These are phyloP conservation scores for Apiospora arundinis DNA, from an alignment of 2,329 filamentous ascomycete genomes.

Conservation along the genomic window DNA sequence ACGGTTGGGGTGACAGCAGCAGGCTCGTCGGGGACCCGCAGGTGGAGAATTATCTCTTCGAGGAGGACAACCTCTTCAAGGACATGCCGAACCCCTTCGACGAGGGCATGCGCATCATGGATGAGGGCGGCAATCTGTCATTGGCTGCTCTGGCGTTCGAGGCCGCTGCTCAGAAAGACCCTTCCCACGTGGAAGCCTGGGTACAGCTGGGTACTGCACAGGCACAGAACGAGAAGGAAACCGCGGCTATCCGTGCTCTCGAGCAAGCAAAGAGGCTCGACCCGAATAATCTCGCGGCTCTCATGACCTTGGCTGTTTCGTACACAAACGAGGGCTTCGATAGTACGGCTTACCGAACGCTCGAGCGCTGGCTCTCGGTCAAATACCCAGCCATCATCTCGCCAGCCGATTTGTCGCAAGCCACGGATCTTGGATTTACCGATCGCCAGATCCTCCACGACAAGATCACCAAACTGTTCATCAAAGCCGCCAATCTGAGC, in stretches of 20 bases:
- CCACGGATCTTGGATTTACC: conserved; percentile 90
- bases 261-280: conserved; percentile 91
- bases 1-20: conserved; percentile 59
- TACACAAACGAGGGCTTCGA: conserved; percentile 99
- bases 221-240: conserved; percentile 98
- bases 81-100: conserved; percentile 85
- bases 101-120: conserved; percentile 91
- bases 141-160: conserved; percentile 94
- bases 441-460: conserved; percentile 90
- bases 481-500: conserved; percentile 88
- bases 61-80: conserved; percentile 90
- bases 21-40: conserved; percentile 70
- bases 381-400: conserved; percentile 88
- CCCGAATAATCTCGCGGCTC: conserved; percentile 81
- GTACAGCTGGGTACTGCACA: conserved; percentile 89
- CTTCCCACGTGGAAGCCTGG: conserved; percentile 91
- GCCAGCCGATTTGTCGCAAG: conserved; percentile 73
- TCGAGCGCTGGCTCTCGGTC: conserved; percentile 95
- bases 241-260: conserved; percentile 90
- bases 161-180: conserved; percentile 89
- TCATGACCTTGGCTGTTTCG: conserved; percentile 95
- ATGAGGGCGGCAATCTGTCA: conserved; percentile 91
- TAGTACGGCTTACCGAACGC: conserved; percentile 91
- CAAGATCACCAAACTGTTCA: conserved; percentile 89
- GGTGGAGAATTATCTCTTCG: conserved; percentile 91